A percentile compares a stretch with the other conserved stretches of the same genome.
Conservation (phyloP, 306 rosid genomes). For the Crotalaria pallida region DNA sequence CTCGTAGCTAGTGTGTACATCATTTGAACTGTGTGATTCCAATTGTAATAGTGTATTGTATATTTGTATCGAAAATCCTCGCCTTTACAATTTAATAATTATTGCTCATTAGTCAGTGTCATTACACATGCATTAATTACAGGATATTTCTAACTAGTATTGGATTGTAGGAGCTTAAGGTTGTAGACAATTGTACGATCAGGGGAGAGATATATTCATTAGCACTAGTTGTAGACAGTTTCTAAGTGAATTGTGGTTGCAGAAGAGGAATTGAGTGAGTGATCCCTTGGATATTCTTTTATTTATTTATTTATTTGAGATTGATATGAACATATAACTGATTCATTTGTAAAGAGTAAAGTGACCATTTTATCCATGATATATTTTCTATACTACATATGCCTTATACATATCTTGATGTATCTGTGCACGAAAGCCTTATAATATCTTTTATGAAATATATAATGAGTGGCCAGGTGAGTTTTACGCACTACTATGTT, state of each 20-base stretch:
- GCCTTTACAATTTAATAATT: no score
- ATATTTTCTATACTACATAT: neutral
- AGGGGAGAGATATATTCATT: neutral
- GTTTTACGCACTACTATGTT: neutral
- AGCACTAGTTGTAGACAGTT: neutral
- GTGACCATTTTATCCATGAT: neutral
- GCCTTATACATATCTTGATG: neutral
- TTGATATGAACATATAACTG: no score
- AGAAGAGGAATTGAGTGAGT: neutral
- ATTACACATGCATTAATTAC: neutral
- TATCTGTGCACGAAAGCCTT: constrained; percentile 1
- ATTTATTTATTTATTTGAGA: no score
- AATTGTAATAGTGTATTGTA: no score
- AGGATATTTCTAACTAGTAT: neutral
- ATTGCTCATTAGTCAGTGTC: neutral
- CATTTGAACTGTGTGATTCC: no score
- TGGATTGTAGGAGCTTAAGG: neutral
- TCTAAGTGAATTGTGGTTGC: neutral
- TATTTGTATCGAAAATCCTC: no score
- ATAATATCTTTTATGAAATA: neutral
- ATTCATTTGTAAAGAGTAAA: no score
- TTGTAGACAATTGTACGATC: neutral
- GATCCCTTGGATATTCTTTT: neutral
- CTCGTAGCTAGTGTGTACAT: no score
- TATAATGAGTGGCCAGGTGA: neutral